Conservation (phyloP, 352 stramenopile genomes). For the Phytopythium montanum region DNA sequence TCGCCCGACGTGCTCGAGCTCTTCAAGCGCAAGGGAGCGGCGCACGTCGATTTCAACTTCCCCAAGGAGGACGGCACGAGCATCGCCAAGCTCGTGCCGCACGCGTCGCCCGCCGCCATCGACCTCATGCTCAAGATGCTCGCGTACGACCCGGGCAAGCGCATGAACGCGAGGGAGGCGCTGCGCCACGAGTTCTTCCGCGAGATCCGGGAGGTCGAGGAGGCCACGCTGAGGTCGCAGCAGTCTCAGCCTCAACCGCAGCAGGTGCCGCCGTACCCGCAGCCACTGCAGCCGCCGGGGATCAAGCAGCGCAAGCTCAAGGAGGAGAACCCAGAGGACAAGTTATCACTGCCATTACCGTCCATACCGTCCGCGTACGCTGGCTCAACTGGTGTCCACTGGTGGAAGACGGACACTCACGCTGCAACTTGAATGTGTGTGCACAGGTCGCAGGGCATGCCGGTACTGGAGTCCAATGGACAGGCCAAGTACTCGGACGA, state of each 20-base stretch:
- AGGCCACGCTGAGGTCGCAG: slow-evolving; percentile 32
- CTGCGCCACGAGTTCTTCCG: slow-evolving; percentile 89
- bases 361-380: slow-evolving; percentile 47
- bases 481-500: slow-evolving; percentile 22
- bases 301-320: slow-evolving; percentile 48
- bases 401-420: too few species aligned
- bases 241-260: slow-evolving; percentile 29
- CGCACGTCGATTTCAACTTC: slow-evolving; percentile 94
- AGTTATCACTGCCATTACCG: slow-evolving; percentile 38
- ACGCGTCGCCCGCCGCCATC: slow-evolving; percentile 80
- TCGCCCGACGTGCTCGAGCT: slow-evolving; percentile 80
- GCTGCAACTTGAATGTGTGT: too few species aligned
- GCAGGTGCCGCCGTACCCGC: slow-evolving; percentile 19
- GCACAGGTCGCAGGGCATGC: slow-evolving; percentile 16
- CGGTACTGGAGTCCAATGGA: slow-evolving; percentile 13
- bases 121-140: slow-evolving; percentile 90
- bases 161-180: slow-evolving; percentile 87
- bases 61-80: slow-evolving; percentile 80
- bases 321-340: slow-evolving; percentile 45
- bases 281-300: slow-evolving; percentile 21
- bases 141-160: slow-evolving; percentile 87
- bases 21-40: slow-evolving; percentile 89
- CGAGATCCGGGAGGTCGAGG: slow-evolving; percentile 82
- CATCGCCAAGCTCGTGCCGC: slow-evolving; percentile 86
- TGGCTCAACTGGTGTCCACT: neutral